Evolutionary conservation across 1,284 basidiomycete genomes (phyloP).

Genomic region (Cryptococcus maquisensis): DNA sequence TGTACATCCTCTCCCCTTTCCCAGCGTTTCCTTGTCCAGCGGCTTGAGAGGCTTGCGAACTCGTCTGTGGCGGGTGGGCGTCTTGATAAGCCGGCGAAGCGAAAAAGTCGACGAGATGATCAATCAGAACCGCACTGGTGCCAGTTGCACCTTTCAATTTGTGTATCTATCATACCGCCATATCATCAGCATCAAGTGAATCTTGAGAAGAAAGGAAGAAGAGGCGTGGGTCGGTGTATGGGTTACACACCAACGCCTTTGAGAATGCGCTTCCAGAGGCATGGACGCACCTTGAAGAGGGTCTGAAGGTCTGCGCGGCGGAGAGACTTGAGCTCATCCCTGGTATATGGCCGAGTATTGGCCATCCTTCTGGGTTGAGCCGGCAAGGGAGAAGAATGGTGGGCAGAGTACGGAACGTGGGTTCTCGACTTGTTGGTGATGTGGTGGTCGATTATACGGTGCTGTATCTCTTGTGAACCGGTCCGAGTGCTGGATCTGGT

Average conservation of each 20-base stretch:
- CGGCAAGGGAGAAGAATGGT: no score
- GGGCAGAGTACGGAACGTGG: no score
- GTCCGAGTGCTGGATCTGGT: no score
- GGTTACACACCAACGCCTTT: neutral
- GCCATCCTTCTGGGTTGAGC: slow-evolving; percentile 16
- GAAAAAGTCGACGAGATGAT: slow-evolving; percentile 30
- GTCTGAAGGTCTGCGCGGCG: slow-evolving; percentile 39
- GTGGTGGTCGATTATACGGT: no score
- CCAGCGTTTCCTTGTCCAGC: neutral
- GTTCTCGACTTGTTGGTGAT: no score
- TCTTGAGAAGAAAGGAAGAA: neutral
- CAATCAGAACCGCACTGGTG: slow-evolving; percentile 30
- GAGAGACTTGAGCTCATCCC: slow-evolving; percentile 36
- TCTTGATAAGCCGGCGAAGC: slow-evolving; percentile 21
- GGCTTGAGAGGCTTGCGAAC: neutral
- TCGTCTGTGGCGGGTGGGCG: slow-evolving; percentile 7
- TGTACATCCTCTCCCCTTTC: neutral
- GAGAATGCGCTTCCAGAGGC: neutral
- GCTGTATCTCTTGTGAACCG: no score
- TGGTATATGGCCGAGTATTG: slow-evolving; percentile 30
- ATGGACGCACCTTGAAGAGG: slow-evolving; percentile 37
- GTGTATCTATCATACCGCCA: slow-evolving; percentile 25
- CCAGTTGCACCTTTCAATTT: slow-evolving; percentile 44
- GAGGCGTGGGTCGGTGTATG: neutral
- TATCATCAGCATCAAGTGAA: neutral